A percentile compares a stretch with the other conserved stretches of the same genome.
phyloP scores from a whole-genome alignment of 768 basidiomycete species.

The Boletus reticuloceps region DNA sequence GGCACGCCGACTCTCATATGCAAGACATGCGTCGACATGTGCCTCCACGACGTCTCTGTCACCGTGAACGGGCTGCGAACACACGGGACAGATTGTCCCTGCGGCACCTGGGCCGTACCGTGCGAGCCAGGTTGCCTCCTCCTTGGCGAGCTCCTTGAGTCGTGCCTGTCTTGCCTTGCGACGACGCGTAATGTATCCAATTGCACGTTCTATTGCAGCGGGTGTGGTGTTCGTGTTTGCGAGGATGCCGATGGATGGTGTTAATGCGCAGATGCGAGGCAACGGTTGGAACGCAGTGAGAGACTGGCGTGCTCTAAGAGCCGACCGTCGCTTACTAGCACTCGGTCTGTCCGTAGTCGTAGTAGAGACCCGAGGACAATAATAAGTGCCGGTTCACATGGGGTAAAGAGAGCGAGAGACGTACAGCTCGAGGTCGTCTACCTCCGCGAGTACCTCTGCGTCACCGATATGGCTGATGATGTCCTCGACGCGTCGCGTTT shows the following conservation, averaged over 20 bases:
- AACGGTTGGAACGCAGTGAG: constrained; percentile 27
- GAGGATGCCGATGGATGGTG: constrained; percentile 12
- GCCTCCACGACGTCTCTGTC: constrained; percentile 74
- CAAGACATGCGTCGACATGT: constrained; percentile 79
- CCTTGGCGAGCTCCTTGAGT: constrained; percentile 64
- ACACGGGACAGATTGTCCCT: constrained; percentile 68
- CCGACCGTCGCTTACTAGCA: constrained; percentile 38
- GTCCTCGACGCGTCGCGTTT: constrained; percentile 65
- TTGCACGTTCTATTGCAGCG: constrained; percentile 46
- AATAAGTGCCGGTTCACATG: constrained; percentile 25
- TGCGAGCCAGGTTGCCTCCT: constrained; percentile 43
- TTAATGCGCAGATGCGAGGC: constrained; percentile 25
- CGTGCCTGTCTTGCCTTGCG: constrained; percentile 67
- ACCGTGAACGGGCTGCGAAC: constrained; percentile 52
- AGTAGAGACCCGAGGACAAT: too few species aligned
- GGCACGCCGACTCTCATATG: constrained; percentile 45
- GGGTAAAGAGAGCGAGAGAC: constrained; percentile 18
- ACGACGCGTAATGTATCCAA: constrained; percentile 62
- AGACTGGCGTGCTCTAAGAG: constrained; percentile 42
- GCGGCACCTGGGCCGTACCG: constrained; percentile 29
- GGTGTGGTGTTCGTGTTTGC: constrained; percentile 23
- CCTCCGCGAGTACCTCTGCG: constrained; percentile 47
- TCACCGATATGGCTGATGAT: constrained; percentile 66
- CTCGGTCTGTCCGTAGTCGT: constrained; percentile 14
- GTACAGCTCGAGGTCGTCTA: constrained; percentile 53